A percentile compares a stretch with the other conserved stretches of the same genome.
Evolutionary conservation across 306 rosid species (phyloP).

Genomic region (Quercus wislizeni): DNA sequence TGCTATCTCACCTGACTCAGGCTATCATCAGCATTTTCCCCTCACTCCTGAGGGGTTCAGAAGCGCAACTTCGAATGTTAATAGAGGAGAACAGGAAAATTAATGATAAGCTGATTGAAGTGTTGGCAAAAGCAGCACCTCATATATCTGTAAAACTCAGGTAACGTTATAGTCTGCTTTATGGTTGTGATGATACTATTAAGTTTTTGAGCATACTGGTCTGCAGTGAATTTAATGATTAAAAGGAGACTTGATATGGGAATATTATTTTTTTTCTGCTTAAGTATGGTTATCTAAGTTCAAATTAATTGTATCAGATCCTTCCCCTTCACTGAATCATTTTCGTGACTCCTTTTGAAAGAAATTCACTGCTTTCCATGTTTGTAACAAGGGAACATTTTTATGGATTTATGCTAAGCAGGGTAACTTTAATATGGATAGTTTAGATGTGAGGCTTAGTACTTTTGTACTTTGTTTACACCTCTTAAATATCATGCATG

Average conservation of each 20-base stretch:
- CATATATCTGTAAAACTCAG: slow-evolving; percentile 58
- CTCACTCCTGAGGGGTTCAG: slow-evolving; percentile 67
- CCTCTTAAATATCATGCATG: background rate
- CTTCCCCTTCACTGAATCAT: background rate
- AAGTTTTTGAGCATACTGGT: too few species aligned
- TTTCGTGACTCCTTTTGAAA: background rate
- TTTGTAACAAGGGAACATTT: background rate
- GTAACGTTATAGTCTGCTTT: slow-evolving; percentile 37
- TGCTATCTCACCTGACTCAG: slow-evolving; percentile 40
- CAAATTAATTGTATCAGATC: background rate
- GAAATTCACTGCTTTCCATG: background rate
- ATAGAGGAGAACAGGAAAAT: slow-evolving; percentile 48
- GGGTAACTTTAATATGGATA: background rate
- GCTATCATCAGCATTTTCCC: slow-evolving; percentile 70
- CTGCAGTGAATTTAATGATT: background rate
- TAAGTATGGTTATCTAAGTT: background rate
- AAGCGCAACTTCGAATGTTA: slow-evolving; percentile 54
- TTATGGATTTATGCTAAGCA: background rate
- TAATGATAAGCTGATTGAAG: slow-evolving; percentile 67
- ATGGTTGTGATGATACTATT: background rate
- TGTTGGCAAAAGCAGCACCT: slow-evolving; percentile 63
- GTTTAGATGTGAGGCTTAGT: background rate
- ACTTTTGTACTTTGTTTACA: background rate
- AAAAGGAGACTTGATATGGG: background rate
- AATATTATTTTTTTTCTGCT: background rate